These are phyloP conservation scores for Peronosclerospora sorghi DNA, from an alignment of 352 stramenopile species.

Conservation along the genomic window DNA sequence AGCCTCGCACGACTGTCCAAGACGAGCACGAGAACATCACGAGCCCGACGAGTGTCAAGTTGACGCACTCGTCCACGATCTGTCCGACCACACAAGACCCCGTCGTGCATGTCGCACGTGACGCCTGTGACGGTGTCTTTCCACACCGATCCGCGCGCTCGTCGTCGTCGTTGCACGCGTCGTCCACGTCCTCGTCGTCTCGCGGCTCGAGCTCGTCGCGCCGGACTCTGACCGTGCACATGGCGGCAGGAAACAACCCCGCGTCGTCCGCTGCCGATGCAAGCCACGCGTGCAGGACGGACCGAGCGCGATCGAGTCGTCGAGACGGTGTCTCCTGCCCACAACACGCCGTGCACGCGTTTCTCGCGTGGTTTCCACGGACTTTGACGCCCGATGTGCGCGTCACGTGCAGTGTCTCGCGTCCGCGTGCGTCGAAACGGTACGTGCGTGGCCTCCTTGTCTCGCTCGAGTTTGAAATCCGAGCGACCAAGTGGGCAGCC, in stretches of 20 bases:
- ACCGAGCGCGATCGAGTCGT: constrained; percentile 7
- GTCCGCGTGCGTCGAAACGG: constrained; percentile 10
- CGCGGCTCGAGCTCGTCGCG: constrained; percentile 9
- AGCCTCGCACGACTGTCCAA: constrained; percentile 6
- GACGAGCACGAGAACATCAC: too few species aligned
- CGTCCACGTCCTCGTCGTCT: constrained; percentile 11
- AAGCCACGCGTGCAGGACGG: background rate
- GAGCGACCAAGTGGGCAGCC: constrained; percentile 66
- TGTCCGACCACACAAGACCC: background rate
- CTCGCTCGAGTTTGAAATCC: constrained; percentile 61
- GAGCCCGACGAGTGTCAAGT: constrained; percentile 3
- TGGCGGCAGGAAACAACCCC: background rate
- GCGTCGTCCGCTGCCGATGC: too few species aligned
- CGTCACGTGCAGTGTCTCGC: constrained; percentile 28
- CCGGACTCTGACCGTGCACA: background rate
- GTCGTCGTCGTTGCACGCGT: constrained; percentile 23
- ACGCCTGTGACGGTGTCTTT: constrained; percentile 20
- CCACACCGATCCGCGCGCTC: constrained; percentile 20
- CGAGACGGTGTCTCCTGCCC: constrained; percentile 12
- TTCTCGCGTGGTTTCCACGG: constrained; percentile 20
- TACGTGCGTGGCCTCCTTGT: constrained; percentile 32
- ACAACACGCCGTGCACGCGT: constrained; percentile 27
- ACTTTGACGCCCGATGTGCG: constrained; percentile 39
- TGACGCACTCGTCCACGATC: constrained; percentile 18
- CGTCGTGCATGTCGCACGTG: constrained; percentile 26